Conservation (phyloP, 805 yeast species). For the Yamadazyma takamatsuzukensis region DNA sequence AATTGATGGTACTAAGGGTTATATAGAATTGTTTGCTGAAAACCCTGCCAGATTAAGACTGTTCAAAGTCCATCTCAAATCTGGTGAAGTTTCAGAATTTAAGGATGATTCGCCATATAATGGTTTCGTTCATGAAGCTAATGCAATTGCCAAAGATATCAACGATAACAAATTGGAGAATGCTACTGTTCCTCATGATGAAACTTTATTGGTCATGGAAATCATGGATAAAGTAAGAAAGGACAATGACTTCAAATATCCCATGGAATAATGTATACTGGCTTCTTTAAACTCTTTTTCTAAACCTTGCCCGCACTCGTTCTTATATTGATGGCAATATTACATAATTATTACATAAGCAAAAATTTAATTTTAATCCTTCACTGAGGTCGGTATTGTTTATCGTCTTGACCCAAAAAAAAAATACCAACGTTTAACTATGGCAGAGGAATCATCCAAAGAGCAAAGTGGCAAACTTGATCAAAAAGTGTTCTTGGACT, state of each 20-base stretch:
- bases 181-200: conserved; percentile 38
- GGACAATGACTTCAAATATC: conserved; percentile 43
- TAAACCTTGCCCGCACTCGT: too few species aligned
- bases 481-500: conserved; percentile 40
- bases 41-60: conserved; percentile 28
- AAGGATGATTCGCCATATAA: conserved; percentile 34
- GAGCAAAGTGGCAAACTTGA: too few species aligned
- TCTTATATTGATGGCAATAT: too few species aligned
- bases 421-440: too few species aligned
- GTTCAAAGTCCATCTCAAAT: conserved; percentile 32
- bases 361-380: too few species aligned
- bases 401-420: too few species aligned
- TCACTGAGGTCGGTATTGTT: too few species aligned
- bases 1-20: conserved; percentile 32
- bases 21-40: conserved; percentile 23
- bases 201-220: conserved; percentile 44
- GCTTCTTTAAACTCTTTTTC: too few species aligned
- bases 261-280: conserved; percentile 31
- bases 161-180: conserved; percentile 35
- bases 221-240: conserved; percentile 46
- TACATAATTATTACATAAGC: too few species aligned
- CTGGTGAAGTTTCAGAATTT: conserved; percentile 19
- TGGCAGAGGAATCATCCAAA: too few species aligned
- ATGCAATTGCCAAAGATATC: conserved; percentile 48
- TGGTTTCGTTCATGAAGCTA: conserved; percentile 57